Evolutionary conservation across 306 rosid species (phyloP).

Genomic region (Rosa persica): DNA sequence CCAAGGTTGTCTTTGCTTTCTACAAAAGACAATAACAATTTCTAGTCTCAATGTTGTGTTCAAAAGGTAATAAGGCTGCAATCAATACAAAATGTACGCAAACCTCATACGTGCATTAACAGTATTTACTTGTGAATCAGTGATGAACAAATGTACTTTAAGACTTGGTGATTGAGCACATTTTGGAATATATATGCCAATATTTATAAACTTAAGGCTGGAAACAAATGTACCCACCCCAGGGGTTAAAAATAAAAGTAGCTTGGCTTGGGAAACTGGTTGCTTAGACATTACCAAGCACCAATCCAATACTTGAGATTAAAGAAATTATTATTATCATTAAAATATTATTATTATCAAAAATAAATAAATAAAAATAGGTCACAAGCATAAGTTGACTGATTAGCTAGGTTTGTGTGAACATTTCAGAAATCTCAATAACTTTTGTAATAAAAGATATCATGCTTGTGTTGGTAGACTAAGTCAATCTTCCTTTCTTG

Average conservation of each 20-base stretch:
- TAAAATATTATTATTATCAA: no score
- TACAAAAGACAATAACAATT: neutral
- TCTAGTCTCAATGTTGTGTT: neutral
- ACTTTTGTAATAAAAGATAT: neutral
- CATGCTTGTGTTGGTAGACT: neutral
- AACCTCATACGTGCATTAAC: neutral
- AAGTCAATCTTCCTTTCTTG: neutral
- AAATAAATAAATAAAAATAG: no score
- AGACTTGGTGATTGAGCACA: neutral
- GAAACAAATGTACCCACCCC: neutral
- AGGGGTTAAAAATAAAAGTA: neutral
- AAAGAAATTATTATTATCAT: neutral
- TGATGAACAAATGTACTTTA: neutral
- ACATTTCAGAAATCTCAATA: neutral
- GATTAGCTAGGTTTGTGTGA: neutral
- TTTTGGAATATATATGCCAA: neutral
- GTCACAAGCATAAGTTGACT: neutral
- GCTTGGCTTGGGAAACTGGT: constrained; percentile 4
- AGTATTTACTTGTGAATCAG: neutral
- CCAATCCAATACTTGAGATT: neutral
- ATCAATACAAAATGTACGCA: neutral
- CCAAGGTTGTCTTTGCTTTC: neutral
- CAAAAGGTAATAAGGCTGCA: neutral
- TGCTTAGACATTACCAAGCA: neutral
- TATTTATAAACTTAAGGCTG: neutral